phyloP scores from a whole-genome alignment of 2,329 filamentous ascomycete genomes.

The Nannizziopsis arthrosporioides region DNA sequence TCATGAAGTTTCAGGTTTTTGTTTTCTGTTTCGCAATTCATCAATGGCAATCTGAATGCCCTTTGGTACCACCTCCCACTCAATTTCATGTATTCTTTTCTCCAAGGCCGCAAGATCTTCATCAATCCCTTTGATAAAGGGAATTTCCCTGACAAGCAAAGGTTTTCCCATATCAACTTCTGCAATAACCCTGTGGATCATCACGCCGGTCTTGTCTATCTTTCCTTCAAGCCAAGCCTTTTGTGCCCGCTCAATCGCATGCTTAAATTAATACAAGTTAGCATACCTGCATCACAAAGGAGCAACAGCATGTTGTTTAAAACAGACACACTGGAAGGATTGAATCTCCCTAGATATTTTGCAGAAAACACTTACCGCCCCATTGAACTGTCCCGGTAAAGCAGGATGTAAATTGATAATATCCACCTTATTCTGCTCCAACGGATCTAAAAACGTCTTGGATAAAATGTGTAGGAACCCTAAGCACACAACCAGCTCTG shows the following conservation, averaged over 20 bases:
- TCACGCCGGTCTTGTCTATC: constrained; percentile 62
- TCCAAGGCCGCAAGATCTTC: constrained; percentile 56
- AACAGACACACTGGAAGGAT: too few relatives aligned
- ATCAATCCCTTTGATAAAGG: constrained; percentile 47
- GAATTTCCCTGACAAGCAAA: constrained; percentile 59
- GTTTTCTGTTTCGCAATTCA: constrained; percentile 20
- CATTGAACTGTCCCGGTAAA: constrained; percentile 46
- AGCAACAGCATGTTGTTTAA: neutral
- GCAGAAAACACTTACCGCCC: constrained; percentile 45
- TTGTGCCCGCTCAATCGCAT: constrained; percentile 68
- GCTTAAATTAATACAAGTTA: constrained; percentile 17
- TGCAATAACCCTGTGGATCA: constrained; percentile 74
- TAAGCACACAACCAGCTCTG: constrained; percentile 66
- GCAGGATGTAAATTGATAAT: constrained; percentile 79
- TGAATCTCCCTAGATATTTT: too few relatives aligned
- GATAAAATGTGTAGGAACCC: constrained; percentile 83
- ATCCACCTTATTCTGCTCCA: constrained; percentile 49
- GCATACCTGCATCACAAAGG: constrained; percentile 43
- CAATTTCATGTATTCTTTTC: constrained; percentile 59
- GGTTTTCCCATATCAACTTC: constrained; percentile 71
- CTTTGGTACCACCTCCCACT: constrained; percentile 69
- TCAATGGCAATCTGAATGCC: constrained; percentile 41
- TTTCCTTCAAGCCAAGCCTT: constrained; percentile 58
- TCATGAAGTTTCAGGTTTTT: neutral
- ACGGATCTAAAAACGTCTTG: constrained; percentile 54